These are phyloP conservation scores for Apophysomyces variabilis DNA, from an alignment of 371 early-diverging fungal genomes.

Conservation along the genomic window DNA sequence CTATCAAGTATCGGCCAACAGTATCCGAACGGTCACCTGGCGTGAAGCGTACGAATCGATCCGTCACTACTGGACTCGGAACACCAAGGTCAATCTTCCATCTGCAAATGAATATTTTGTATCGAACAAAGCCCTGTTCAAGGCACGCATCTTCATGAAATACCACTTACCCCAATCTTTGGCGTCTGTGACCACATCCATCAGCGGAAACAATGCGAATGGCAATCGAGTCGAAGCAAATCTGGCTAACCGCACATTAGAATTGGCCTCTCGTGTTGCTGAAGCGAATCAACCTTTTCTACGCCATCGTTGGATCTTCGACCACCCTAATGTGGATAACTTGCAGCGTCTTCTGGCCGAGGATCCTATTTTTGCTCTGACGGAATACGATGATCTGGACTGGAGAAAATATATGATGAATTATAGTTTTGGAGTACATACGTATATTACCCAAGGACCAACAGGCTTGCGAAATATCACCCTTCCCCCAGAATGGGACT, in stretches of 20 bases:
- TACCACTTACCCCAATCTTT: conserved; percentile 43
- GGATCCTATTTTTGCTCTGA: conserved; percentile 32
- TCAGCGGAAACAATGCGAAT: conserved; percentile 19
- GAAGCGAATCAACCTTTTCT: conserved; percentile 48
- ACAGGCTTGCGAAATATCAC: conserved; percentile 41
- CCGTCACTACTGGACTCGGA: conserved; percentile 52
- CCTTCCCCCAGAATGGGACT: conserved; percentile 44
- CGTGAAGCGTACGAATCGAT: conserved; percentile 35
- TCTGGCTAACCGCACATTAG: conserved; percentile 33
- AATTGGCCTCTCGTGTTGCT: conserved; percentile 36
- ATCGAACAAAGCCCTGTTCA: conserved; percentile 38
- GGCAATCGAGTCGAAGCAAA: conserved; percentile 18
- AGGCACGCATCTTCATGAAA: conserved; percentile 45
- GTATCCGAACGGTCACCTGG: conserved; percentile 34
- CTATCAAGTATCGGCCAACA: conserved; percentile 45
- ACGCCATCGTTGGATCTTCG: conserved; percentile 43
- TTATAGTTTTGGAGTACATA: conserved; percentile 49
- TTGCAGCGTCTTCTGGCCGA: conserved; percentile 23
- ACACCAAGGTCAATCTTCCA: conserved; percentile 34
- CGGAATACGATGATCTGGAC: conserved; percentile 23
- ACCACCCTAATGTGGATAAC: conserved; percentile 35
- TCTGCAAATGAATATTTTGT: conserved; percentile 45
- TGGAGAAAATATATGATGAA: conserved; percentile 50
- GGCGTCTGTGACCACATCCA: conserved; percentile 33
- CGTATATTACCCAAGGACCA: conserved; percentile 40